Base-by-base conservation (phyloP, 768 basidiomycete species). In the Suillus weaverae region DNA sequence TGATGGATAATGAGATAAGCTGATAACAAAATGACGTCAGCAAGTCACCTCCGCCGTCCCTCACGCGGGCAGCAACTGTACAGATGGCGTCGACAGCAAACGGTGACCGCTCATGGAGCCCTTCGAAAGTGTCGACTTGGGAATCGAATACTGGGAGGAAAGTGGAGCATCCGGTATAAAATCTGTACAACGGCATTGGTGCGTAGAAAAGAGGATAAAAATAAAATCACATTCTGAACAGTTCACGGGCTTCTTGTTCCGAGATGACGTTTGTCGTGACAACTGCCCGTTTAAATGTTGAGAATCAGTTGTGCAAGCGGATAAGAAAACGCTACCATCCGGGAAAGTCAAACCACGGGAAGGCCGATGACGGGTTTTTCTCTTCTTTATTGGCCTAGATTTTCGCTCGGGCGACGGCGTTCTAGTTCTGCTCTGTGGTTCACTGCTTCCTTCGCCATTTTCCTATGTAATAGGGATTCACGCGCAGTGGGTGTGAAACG, bases 81-180 rank as follows among this genome's bases (percentile, higher is more conserved):
- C 95, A 95, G 39, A 98, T 96, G 26, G 89, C 88, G 69, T 96
- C 89, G 30, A 98, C 89, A 48, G 94, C 94, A 77, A 97, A 97
- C 0, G 95, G 96, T 60, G 95, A 97, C 55, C 95, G 88, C 64
- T 90, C 86, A 71, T 92, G 93, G 63, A 98, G 80, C 50, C 87
- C 85, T 53, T 95, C 92, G 76, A 87, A 97, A 0, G 92, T 95
- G 75, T 98, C 95, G n/a, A 84, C 79, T 50, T 79, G 83, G 5
- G 82, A 84, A 76, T 97, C 94, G 71, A 95, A 96, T 6, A 97
- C 88, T 51, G 96, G 92, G 44, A 95, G 77, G 74, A 94, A 95
- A 20, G 91, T 93, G 30, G 92, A 94, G 73, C 95, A 97, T n/a
- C 95, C 95, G 54, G 88, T 85, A 75, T 92, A 97, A 76, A 92